A percentile compares a stretch with the other conserved stretches of the same genome.
These are phyloP conservation scores for Zychaea mexicana DNA, from an alignment of 371 early-diverging fungal species.

Conservation along the genomic window DNA sequence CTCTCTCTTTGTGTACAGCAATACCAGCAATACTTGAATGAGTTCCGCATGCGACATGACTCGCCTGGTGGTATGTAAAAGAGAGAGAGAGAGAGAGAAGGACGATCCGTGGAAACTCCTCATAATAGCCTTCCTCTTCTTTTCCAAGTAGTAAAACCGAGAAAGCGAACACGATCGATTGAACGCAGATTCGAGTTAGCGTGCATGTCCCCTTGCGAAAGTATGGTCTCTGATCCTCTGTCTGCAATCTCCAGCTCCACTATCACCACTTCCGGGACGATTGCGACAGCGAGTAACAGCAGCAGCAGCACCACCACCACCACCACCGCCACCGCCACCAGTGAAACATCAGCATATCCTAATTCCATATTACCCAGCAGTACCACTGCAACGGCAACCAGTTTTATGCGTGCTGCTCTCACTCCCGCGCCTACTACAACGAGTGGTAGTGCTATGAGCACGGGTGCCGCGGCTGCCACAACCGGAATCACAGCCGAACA, in stretches of 20 bases:
- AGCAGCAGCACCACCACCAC: too few relatives aligned
- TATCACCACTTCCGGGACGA: too few relatives aligned
- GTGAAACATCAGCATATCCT: not conserved
- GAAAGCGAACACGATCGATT: conserved; percentile 1
- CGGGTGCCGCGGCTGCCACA: too few relatives aligned
- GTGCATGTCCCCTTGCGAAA: not conserved
- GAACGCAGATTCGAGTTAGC: not conserved
- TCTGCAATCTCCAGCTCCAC: too few relatives aligned
- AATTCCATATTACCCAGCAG: too few relatives aligned
- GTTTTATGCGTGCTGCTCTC: too few relatives aligned
- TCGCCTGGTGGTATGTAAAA: conserved; percentile 27
- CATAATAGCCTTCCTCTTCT: not conserved
- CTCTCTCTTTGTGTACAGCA: conserved; percentile 18
- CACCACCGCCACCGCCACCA: too few relatives aligned
- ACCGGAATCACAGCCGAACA: too few relatives aligned
- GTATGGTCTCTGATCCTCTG: not conserved
- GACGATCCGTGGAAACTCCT: not conserved
- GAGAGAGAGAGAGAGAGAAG: not conserved
- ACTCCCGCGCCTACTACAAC: too few relatives aligned
- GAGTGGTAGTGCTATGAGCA: too few relatives aligned
- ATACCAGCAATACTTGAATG: conserved; percentile 47
- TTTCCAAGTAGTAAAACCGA: conserved; percentile 5
- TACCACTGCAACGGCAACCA: too few relatives aligned
- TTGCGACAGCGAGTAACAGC: too few relatives aligned
- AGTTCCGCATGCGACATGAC: conserved; percentile 51